Conservation (phyloP, 768 basidiomycete species). For the Phanerochaete sordida region DNA sequence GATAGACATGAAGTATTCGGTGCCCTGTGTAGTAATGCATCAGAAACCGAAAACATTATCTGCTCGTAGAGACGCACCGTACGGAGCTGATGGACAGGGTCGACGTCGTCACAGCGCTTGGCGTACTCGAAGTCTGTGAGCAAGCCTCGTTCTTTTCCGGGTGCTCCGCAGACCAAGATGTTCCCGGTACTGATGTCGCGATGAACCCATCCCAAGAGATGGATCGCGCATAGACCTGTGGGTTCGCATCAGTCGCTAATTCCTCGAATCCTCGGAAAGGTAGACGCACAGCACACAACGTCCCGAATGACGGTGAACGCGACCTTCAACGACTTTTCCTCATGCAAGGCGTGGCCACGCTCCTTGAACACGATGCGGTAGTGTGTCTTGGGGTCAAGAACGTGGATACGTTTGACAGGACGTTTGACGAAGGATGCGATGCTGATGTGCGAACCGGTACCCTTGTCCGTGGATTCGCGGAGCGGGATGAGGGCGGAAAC, state of each 20-base stretch:
- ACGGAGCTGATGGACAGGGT: neutral
- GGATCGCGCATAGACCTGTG: neutral
- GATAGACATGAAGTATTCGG: neutral
- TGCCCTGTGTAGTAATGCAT: neutral
- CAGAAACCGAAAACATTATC: too few relatives aligned
- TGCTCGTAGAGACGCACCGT: neutral
- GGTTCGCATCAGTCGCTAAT: neutral
- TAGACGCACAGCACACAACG: neutral
- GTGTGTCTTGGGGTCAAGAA: neutral
- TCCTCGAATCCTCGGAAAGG: neutral
- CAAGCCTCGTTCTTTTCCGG: neutral
- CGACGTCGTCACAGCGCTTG: neutral
- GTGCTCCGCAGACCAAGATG: neutral
- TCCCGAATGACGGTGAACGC: neutral
- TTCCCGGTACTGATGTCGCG: neutral
- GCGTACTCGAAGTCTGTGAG: neutral
- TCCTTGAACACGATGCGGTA: constrained; percentile 1
- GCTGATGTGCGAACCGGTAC: neutral
- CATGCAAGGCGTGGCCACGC: neutral
- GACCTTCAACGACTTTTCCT: neutral
- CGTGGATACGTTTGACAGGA: neutral
- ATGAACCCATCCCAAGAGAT: neutral
- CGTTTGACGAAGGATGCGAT: neutral
- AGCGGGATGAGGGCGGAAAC: neutral
- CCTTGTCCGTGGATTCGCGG: neutral